Base-by-base conservation (phyloP, 2,329 filamentous ascomycete genomes). In the Fusarium irregulare region DNA sequence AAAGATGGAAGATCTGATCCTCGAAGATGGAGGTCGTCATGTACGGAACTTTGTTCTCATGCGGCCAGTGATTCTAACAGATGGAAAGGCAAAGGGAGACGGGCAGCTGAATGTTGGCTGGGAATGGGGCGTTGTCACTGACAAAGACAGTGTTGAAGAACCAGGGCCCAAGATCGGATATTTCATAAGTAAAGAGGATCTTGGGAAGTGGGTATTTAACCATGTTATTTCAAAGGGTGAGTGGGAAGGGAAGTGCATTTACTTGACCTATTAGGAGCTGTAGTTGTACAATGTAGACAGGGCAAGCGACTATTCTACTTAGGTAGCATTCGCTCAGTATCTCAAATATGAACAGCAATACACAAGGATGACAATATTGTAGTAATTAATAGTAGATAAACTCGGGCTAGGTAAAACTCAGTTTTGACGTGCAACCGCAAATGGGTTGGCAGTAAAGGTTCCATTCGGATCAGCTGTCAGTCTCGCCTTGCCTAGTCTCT, bases 391-490 rank as follows among this genome's bases (percentile, higher is more conserved):
- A 27, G 1, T 27, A 11, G 4, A 27, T 4, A 27, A 27, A 27
- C 1, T 11, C 10, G 10, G 2, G 27, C 27, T 27, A 11, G 3
- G 10, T 27, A 25, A 27, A 11, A 27, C 27, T 27, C 27, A 27
- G 27, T 27, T 27, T 27, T 27, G 27, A 5, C 27, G 10, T 27
- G 62, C 5, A 12, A 73, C 71, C 21, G 70, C 68, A 49, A 81
- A 82, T 0, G 78, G 73, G 58, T 81, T 81, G 2, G 80, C 73
- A 1, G 79, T 81, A 41, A 82, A 82, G 0, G 75, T 75, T 1
- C 80, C 78, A 21, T 80, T 58, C 1, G 80, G 80, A 66, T 82
- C 80, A 47, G 75, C 76, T 25, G 54, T 66, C 21, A 68, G 72
- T 40, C 80, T 77, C 1, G 71, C 68, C 58, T 64, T 71, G 6